phyloP scores from a whole-genome alignment of 164 flowering plant species.

The Tinospora cordifolia region DNA sequence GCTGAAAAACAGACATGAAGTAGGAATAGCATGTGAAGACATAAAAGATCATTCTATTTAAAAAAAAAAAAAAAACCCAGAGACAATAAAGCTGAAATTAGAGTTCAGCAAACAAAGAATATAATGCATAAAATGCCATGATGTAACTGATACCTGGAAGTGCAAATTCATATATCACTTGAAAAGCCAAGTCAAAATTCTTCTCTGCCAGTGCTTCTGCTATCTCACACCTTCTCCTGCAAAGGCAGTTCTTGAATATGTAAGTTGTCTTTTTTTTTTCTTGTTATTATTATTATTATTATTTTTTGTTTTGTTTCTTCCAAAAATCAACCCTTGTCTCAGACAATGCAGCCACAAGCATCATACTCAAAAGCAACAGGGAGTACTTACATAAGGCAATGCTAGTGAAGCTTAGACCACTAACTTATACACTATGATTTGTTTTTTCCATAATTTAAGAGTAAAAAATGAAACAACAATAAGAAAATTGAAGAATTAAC shows the following conservation, averaged over 20 bases:
- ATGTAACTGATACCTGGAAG: conserved; percentile 62
- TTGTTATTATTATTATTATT: too few relatives aligned
- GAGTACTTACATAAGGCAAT: not conserved
- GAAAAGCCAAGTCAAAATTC: conserved; percentile 92
- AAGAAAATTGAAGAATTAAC: too few relatives aligned
- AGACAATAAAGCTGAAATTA: not conserved
- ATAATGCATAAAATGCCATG: not conserved
- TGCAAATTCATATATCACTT: conserved; percentile 69
- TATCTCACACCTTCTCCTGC: conserved; percentile 90
- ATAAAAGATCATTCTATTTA: not conserved
- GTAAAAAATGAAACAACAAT: too few relatives aligned
- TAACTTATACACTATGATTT: too few relatives aligned
- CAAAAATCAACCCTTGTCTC: not conserved
- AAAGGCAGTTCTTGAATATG: conserved; percentile 17
- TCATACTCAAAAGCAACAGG: not conserved
- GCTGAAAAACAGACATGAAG: conserved; percentile 37
- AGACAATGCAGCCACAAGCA: not conserved
- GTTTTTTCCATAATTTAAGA: too few relatives aligned
- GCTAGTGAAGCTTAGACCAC: too few relatives aligned
- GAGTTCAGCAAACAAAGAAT: not conserved
- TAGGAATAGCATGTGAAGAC: not conserved
- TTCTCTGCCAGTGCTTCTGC: conserved; percentile 92
- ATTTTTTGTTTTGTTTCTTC: too few relatives aligned
- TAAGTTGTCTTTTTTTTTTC: too few relatives aligned
- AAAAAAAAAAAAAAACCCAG: not conserved